Evolutionary conservation across 2,329 filamentous ascomycete species (phyloP), one percentile per base, ranked within the genome.

Genomic region (Ophiocordyceps unilateralis): DNA sequence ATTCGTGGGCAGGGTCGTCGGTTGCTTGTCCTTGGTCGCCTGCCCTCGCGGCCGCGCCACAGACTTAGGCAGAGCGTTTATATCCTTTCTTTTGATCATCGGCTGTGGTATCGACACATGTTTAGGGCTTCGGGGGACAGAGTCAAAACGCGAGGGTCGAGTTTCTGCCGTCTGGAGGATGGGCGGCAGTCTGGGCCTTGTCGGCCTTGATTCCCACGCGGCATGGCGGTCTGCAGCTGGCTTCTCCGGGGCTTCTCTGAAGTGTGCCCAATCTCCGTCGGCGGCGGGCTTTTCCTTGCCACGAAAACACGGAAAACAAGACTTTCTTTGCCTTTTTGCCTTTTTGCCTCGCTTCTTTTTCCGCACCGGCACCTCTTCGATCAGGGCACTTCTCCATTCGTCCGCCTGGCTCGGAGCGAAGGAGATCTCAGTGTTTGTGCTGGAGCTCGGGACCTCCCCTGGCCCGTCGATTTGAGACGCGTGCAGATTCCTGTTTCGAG

Each of bases 321-420:
- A 48, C 10, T 44, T 45, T 14, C 44, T 50, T 22, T 41, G 36
- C 17, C 44, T 47, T n/a, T 47, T 47, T 19, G 49, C 45, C 10
- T 42, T 44, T 2, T 42, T 30, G 15, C 44, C 38, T n/a, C 46
- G 41, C 40, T 44, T 53, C 20, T 49, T 48, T 12, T 49, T 54
- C 39, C 49, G 48, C 22, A 43, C 36, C 5, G 55, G 51, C 15
- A 48, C 48, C 38, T 60, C 53, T 12, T 61, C 56, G 26, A 59
- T 54, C 26, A 62, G 51, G 7, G 58, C 54, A 41, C 54, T 52
- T 43, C 57, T 57, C 55, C 57, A 59, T 23, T 59, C 56, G 41
- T 58, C 53, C 48, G 56, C 54, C 26, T 52, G 49, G 3, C 53
- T 47, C 1, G 48, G 42, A 20, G 55, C 52, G 43, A 62, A 62